These are phyloP conservation scores for Amaranthus palmeri DNA, from an alignment of 148 eudicot genomes.

Conservation along the genomic window DNA sequence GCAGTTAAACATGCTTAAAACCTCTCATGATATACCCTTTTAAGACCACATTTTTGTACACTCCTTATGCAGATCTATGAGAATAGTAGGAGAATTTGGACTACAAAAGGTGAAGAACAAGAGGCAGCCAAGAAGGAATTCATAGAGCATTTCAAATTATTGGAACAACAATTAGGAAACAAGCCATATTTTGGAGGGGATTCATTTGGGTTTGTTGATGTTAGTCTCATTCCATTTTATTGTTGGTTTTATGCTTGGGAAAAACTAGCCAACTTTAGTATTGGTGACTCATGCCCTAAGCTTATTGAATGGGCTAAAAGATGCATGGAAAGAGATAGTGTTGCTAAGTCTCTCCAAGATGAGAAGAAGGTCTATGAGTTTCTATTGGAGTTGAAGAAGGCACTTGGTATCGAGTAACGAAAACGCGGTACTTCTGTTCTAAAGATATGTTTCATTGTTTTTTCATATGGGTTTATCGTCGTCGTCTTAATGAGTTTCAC, in stretches of 20 bases:
- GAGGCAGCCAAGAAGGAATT: conserved; percentile 31
- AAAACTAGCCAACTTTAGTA: conserved; percentile 24
- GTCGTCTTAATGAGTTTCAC: too few relatives aligned
- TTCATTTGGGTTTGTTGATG: conserved; percentile 37
- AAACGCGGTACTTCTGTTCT: too few relatives aligned
- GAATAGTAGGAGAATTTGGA: conserved; percentile 26
- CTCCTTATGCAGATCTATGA: conserved; percentile 24
- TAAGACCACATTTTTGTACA: too few relatives aligned
- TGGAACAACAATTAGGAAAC: conserved; percentile 39
- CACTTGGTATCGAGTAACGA: neutral
- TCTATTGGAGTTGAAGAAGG: conserved; percentile 12
- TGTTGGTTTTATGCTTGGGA: conserved; percentile 41
- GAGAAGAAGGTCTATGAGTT: conserved; percentile 20
- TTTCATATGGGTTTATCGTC: too few relatives aligned
- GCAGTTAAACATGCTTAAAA: too few relatives aligned
- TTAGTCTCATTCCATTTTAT: conserved; percentile 30
- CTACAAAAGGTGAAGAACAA: conserved; percentile 33
- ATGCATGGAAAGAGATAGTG: conserved; percentile 45
- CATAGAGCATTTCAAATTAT: conserved; percentile 23
- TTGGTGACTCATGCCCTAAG: conserved; percentile 37
- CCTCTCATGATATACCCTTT: too few relatives aligned
- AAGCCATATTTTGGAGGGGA: conserved; percentile 50
- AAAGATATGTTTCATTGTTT: too few relatives aligned
- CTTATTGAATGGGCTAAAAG: conserved; percentile 35
- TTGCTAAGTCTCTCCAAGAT: conserved; percentile 30